Percentiles rank a stretch among this genome's conserved stretches.
These are phyloP conservation scores for Noccaea bulbosa DNA, from an alignment of 345 rosid genomes.

Conservation along the genomic window DNA sequence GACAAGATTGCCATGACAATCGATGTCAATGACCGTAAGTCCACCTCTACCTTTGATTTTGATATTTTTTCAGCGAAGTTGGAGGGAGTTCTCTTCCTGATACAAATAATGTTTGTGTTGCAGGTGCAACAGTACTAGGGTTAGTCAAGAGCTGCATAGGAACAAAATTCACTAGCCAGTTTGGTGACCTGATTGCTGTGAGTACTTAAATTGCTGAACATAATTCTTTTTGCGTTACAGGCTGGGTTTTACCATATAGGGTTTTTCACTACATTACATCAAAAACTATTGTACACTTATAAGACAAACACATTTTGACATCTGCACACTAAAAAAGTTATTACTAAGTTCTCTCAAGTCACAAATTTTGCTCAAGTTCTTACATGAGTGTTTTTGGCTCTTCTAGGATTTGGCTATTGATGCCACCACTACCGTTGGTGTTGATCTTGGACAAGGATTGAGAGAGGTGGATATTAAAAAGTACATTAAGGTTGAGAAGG, in stretches of 20 bases:
- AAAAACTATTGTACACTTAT: not conserved
- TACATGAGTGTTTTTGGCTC: not conserved
- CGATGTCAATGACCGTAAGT: constrained; percentile 85
- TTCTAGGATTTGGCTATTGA: constrained; percentile 91
- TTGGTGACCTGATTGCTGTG: constrained; percentile 94
- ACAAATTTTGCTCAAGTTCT: constrained; percentile 12
- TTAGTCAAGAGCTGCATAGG: constrained; percentile 92
- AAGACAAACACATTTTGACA: too few relatives aligned
- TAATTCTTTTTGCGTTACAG: not conserved
- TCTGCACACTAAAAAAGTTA: too few relatives aligned
- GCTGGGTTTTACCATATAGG: not conserved
- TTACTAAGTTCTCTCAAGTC: too few relatives aligned
- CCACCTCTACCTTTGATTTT: not conserved
- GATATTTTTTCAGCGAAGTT: not conserved
- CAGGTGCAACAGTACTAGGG: constrained; percentile 62
- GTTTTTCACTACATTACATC: not conserved
- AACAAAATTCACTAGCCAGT: constrained; percentile 95
- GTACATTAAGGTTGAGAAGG: constrained; percentile 90
- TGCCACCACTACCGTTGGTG: constrained; percentile 81
- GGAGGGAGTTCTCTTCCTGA: not conserved
- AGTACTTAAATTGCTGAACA: constrained; percentile 42
- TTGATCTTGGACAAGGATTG: constrained; percentile 94
- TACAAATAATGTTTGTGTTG: not conserved
- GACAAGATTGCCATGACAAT: constrained; percentile 91
- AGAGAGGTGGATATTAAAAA: constrained; percentile 96